phyloP scores from a whole-genome alignment of 202 grass and related monocot species.

The Brachypodium distachyon region DNA sequence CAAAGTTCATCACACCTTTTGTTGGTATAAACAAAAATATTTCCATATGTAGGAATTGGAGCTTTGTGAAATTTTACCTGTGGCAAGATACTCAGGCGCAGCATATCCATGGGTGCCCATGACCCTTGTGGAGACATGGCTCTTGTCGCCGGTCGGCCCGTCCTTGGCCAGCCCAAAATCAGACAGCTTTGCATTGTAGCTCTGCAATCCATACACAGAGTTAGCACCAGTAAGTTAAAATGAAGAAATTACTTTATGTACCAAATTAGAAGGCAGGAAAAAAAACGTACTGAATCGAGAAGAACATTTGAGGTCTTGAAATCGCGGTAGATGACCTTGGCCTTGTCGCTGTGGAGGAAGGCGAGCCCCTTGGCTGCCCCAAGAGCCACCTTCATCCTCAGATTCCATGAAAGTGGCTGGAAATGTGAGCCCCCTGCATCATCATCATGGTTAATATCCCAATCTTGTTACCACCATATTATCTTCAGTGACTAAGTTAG shows the following conservation, averaged over 20 bases:
- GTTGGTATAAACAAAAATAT: too few relatives aligned
- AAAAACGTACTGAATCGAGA: constrained; percentile 47
- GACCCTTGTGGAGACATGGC: constrained; percentile 67
- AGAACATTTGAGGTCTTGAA: constrained; percentile 73
- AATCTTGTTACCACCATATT: neutral
- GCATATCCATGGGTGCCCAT: constrained; percentile 86
- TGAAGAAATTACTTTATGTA: neutral
- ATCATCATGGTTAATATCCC: neutral
- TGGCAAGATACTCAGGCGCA: constrained; percentile 71
- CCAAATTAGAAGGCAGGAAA: neutral
- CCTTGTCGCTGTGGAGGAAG: constrained; percentile 52
- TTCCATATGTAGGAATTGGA: too few relatives aligned
- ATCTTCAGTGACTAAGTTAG: neutral
- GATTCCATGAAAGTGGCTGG: constrained; percentile 54
- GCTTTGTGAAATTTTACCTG: constrained; percentile 34
- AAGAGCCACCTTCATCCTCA: constrained; percentile 51
- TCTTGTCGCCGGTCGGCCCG: constrained; percentile 56
- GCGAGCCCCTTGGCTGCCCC: constrained; percentile 56
- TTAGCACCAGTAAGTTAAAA: neutral
- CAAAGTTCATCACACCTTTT: neutral
- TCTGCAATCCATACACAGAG: constrained; percentile 4
- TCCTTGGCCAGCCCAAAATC: constrained; percentile 90
- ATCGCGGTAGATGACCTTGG: constrained; percentile 61
- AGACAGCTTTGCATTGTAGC: constrained; percentile 73
- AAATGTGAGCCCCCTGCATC: constrained; percentile 33